Evolutionary conservation across 2,329 filamentous ascomycete species (phyloP).

Genomic region (Penicillium brasilianum): DNA sequence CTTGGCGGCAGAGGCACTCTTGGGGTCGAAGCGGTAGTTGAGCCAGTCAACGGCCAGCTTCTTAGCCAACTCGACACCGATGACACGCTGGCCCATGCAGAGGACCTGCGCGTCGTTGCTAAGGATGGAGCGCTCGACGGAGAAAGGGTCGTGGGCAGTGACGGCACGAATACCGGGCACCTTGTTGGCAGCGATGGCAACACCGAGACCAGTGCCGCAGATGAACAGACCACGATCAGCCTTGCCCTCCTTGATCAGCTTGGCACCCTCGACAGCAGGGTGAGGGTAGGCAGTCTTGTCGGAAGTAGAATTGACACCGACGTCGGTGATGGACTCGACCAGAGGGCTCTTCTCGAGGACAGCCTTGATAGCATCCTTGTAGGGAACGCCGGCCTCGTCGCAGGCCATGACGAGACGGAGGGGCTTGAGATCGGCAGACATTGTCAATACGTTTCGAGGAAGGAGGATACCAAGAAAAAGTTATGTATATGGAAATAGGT

Average conservation of each 20-base stretch:
- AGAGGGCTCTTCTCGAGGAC: slow-evolving; percentile 71
- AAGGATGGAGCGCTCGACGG: slow-evolving; percentile 77
- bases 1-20: slow-evolving; percentile 67
- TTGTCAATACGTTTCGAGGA: slow-evolving; percentile 23
- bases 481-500: not conserved
- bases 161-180: slow-evolving; percentile 84
- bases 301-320: slow-evolving; percentile 67
- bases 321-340: slow-evolving; percentile 72
- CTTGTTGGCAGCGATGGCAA: slow-evolving; percentile 89
- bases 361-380: slow-evolving; percentile 78
- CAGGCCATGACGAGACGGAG: slow-evolving; percentile 67
- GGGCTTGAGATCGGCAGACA: slow-evolving; percentile 43
- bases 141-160: slow-evolving; percentile 85
- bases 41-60: slow-evolving; percentile 81
- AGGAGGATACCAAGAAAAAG: not conserved
- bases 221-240: slow-evolving; percentile 78
- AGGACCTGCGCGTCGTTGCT: slow-evolving; percentile 88
- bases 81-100: slow-evolving; percentile 82
- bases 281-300: slow-evolving; percentile 86
- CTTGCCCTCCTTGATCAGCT: slow-evolving; percentile 54
- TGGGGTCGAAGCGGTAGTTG: slow-evolving; percentile 77
- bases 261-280: slow-evolving; percentile 74
- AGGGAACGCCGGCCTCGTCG: slow-evolving; percentile 75
- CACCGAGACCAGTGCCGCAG: slow-evolving; percentile 84
- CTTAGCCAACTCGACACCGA: slow-evolving; percentile 79